Conservation (phyloP, 306 rosid species). For the Casuarina equisetifolia region DNA sequence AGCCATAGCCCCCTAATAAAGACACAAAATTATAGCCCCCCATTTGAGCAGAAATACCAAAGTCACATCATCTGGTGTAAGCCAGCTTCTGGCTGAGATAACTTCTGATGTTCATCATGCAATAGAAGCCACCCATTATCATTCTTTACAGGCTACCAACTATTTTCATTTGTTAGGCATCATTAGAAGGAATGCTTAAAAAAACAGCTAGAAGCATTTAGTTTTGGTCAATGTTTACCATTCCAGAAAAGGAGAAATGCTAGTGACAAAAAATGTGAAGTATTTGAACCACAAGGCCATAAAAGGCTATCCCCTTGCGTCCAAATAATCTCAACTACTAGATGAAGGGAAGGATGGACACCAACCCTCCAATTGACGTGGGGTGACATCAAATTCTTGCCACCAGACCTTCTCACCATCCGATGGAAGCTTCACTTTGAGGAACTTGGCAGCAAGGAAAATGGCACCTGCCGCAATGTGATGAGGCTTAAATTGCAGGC, state of each 20-base stretch:
- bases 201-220: background rate
- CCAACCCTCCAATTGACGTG: slow-evolving; percentile 99
- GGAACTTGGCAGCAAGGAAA: slow-evolving; percentile 98
- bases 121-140: slow-evolving; percentile 7
- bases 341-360: slow-evolving; percentile 48
- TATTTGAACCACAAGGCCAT: background rate
- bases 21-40: background rate
- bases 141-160: background rate
- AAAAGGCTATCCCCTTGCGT: slow-evolving; percentile 12
- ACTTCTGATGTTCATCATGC: background rate
- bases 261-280: background rate
- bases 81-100: background rate
- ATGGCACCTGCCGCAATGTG: slow-evolving; percentile 99
- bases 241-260: background rate
- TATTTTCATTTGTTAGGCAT: background rate
- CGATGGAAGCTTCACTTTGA: slow-evolving; percentile 96
- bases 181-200: background rate
- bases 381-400: slow-evolving; percentile 99
- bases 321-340: slow-evolving; percentile 38
- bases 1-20: background rate
- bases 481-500: slow-evolving; percentile 98
- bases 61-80: background rate
- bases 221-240: background rate
- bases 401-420: slow-evolving; percentile 99
- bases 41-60: background rate